Percentiles rank a stretch among this genome's conserved stretches.
Evolutionary conservation across 2,329 filamentous ascomycete species (phyloP).

Genomic region (Fusarium lyarnte): DNA sequence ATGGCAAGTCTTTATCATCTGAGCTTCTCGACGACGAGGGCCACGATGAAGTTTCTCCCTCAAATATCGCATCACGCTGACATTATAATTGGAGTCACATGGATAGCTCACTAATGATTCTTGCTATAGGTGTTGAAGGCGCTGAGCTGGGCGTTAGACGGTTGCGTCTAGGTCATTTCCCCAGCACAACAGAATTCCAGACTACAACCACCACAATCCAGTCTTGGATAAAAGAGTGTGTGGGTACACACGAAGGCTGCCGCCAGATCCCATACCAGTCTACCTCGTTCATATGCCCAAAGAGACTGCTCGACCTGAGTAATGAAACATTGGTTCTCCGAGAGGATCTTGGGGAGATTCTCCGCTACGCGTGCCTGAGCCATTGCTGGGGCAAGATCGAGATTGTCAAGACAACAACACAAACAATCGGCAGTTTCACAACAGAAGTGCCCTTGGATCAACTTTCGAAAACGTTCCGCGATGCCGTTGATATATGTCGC

Average conservation of each 20-base stretch:
- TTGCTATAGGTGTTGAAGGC: not conserved
- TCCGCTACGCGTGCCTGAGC: not conserved
- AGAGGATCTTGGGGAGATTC: rapidly evolving
- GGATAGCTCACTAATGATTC: rapidly evolving
- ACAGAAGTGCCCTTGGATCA: rapidly evolving
- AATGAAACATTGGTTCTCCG: not conserved
- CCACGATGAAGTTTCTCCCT: not conserved
- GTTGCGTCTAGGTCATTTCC: not conserved
- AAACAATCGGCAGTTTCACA: rapidly evolving
- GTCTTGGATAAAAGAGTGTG: not conserved
- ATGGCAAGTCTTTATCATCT: not conserved
- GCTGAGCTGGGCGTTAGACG: not conserved
- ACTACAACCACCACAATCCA: not conserved
- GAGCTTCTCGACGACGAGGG: not conserved
- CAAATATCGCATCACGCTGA: rapidly evolving
- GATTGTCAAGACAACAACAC: not conserved
- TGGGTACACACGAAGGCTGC: not conserved
- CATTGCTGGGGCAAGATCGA: not conserved
- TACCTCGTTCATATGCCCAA: not conserved
- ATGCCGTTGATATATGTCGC: not conserved
- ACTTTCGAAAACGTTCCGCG: not conserved
- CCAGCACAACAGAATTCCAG: not conserved
- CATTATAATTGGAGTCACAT: rapidly evolving
- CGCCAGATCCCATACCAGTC: rapidly evolving
- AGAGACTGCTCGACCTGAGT: not conserved